Conservation (phyloP, 805 yeast species). For the Kluyveromyces lactis region DNA sequence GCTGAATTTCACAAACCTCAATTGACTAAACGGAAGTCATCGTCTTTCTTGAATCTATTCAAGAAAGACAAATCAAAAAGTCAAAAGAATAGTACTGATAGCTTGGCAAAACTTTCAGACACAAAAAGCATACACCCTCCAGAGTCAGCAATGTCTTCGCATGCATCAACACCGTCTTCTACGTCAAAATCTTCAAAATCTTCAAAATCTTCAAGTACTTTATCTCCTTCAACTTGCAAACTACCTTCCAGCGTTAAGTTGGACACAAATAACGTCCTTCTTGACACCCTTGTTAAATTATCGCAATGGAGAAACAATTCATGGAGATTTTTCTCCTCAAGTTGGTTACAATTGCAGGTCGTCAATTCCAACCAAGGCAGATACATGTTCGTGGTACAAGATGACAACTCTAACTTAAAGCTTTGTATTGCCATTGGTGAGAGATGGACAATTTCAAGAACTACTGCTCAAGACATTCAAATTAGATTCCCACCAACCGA, state of each 20-base stretch:
- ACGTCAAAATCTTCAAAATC: slow-evolving; percentile 2
- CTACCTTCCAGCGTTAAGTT: slow-evolving; percentile 11
- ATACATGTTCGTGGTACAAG: slow-evolving; percentile 10
- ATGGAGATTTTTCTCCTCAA: slow-evolving; percentile 17
- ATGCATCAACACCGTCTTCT: neutral
- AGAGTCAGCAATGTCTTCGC: slow-evolving; percentile 1
- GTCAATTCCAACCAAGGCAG: slow-evolving; percentile 5
- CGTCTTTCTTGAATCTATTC: slow-evolving; percentile 24
- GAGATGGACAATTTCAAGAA: slow-evolving; percentile 17
- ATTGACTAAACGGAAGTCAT: slow-evolving; percentile 13
- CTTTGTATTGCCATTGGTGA: slow-evolving; percentile 13
- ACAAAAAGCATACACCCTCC: neutral
- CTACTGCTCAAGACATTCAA: slow-evolving; percentile 28
- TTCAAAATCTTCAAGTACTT: neutral
- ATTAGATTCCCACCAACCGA: slow-evolving; percentile 13
- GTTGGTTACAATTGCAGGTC: slow-evolving; percentile 7
- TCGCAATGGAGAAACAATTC: slow-evolving; percentile 19
- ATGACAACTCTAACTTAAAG: slow-evolving; percentile 7
- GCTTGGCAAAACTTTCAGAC: slow-evolving; percentile 7
- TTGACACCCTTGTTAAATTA: slow-evolving; percentile 13
- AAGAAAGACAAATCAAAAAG: slow-evolving; percentile 9
- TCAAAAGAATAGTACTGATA: slow-evolving; percentile 10
- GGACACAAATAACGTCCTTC: slow-evolving; percentile 7
- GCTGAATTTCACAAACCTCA: slow-evolving; percentile 9
- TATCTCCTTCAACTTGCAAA: too few relatives aligned